These are phyloP conservation scores for Mucor velutinosus DNA, from an alignment of 371 early-diverging fungal genomes.

Conservation along the genomic window DNA sequence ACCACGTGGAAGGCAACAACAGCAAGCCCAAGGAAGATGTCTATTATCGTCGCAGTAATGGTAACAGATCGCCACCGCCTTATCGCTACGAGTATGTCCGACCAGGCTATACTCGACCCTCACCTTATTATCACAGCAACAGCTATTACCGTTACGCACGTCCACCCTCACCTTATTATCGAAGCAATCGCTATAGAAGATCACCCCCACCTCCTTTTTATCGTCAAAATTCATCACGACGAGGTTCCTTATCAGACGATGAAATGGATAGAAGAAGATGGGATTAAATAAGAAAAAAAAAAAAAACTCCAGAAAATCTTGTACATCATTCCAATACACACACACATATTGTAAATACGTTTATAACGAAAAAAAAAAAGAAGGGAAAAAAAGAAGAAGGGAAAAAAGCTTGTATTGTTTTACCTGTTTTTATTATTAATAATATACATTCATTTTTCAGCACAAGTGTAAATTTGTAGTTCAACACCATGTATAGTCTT, in stretches of 20 bases:
- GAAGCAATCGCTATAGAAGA: neutral
- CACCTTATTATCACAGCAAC: constrained; percentile 1
- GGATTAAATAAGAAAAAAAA: constrained; percentile 6
- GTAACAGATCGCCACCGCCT: neutral
- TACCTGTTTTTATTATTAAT: too few relatives aligned
- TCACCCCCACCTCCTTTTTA: constrained; percentile 15
- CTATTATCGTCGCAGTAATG: neutral
- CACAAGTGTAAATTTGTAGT: too few relatives aligned
- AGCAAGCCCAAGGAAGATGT: constrained; percentile 4
- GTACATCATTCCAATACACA: neutral
- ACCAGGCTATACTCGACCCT: constrained; percentile 13
- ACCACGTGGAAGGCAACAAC: neutral
- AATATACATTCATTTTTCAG: too few relatives aligned
- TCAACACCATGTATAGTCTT: too few relatives aligned
- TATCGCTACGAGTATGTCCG: constrained; percentile 12
- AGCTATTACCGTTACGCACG: constrained; percentile 9
- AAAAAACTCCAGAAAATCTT: neutral
- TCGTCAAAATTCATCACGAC: constrained; percentile 9
- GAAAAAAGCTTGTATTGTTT: neutral
- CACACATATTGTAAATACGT: neutral
- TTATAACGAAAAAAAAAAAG: too few relatives aligned
- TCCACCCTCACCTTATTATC: constrained; percentile 13
- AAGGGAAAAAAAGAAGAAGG: neutral
- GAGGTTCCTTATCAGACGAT: constrained; percentile 21
- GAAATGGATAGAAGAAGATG: constrained; percentile 23